A percentile compares a stretch with the other conserved stretches of the same genome.
Evolutionary conservation across 1,139 yeast species (phyloP).

Genomic region (Candida glucosophila): DNA sequence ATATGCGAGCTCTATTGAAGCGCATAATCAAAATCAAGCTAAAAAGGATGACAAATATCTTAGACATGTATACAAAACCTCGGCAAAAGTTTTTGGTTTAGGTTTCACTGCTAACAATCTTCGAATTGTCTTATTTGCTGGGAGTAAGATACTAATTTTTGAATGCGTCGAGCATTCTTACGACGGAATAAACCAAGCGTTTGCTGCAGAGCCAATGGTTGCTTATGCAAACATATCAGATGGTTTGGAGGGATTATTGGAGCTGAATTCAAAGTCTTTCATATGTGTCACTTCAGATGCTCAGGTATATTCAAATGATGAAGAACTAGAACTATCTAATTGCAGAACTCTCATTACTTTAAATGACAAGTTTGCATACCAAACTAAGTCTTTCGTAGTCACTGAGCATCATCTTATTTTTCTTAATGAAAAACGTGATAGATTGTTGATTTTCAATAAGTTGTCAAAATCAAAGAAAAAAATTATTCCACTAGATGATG

Average conservation of each 20-base stretch:
- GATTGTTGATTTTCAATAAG: slow-evolving; percentile 17
- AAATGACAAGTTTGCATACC: slow-evolving; percentile 1
- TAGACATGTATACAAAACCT: slow-evolving; percentile 18
- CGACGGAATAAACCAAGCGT: slow-evolving; percentile 20
- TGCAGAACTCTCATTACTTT: slow-evolving; percentile 8
- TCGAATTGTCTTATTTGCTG: slow-evolving; percentile 16
- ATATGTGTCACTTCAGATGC: slow-evolving; percentile 7
- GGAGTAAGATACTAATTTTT: slow-evolving; percentile 19
- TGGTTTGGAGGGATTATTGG: slow-evolving; percentile 5
- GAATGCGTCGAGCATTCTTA: slow-evolving; percentile 25
- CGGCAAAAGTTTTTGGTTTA: slow-evolving; percentile 11
- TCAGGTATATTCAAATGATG: slow-evolving; percentile 18
- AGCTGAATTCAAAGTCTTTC: slow-evolving; percentile 9
- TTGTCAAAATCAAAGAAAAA: slow-evolving; percentile 11
- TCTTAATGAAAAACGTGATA: slow-evolving; percentile 8
- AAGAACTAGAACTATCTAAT: slow-evolving; percentile 17
- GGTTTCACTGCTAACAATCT: slow-evolving; percentile 15
- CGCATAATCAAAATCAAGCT: slow-evolving; percentile 16
- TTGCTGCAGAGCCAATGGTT: slow-evolving; percentile 16
- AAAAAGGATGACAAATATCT: slow-evolving; percentile 32
- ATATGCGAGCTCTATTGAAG: slow-evolving; percentile 19
- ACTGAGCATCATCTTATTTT: slow-evolving; percentile 20
- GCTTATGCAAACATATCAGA: slow-evolving; percentile 2
- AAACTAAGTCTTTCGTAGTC: slow-evolving; percentile 9
- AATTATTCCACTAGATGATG: slow-evolving; percentile 5